These are phyloP conservation scores for Trametes versicolor DNA, from an alignment of 1,284 basidiomycete species.

Conservation along the genomic window DNA sequence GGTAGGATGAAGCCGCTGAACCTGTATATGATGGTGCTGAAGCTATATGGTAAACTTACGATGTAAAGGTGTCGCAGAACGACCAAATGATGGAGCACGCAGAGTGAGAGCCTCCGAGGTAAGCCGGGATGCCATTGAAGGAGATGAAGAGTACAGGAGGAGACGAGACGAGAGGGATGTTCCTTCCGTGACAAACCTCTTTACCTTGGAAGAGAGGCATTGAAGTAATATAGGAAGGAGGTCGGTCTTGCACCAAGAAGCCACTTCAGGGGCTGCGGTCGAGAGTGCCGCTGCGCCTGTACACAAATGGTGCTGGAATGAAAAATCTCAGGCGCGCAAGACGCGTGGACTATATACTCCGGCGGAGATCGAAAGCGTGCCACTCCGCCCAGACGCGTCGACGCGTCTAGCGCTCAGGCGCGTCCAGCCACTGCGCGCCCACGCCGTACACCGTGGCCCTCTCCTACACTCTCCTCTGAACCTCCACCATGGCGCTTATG, in stretches of 20 bases:
- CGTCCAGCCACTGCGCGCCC: constrained; percentile 21
- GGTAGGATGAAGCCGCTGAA: constrained; percentile 21
- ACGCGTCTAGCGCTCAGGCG: constrained; percentile 29
- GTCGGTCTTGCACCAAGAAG: constrained; percentile 43
- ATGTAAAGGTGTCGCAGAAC: background rate
- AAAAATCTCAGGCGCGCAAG: constrained; percentile 2
- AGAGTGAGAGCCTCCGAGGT: too few species aligned
- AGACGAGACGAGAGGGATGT: constrained; percentile 33
- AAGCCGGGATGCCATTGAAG: background rate
- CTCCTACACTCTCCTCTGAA: background rate
- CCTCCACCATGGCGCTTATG: constrained; percentile 62
- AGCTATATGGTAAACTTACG: background rate
- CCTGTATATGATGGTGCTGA: constrained; percentile 27
- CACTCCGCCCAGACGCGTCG: constrained; percentile 38
- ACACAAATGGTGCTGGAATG: constrained; percentile 46
- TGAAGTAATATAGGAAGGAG: constrained; percentile 45
- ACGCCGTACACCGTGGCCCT: background rate
- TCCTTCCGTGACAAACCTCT: constrained; percentile 47
- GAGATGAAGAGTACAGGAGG: background rate
- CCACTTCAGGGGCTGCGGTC: constrained; percentile 50
- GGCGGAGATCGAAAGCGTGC: constrained; percentile 37
- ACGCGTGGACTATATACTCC: background rate
- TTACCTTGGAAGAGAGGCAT: constrained; percentile 40
- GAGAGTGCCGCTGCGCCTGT: constrained; percentile 47
- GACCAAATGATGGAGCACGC: background rate